Evolutionary conservation across 352 stramenopile species (phyloP).

Genomic region (Phytophthora aleatoria): DNA sequence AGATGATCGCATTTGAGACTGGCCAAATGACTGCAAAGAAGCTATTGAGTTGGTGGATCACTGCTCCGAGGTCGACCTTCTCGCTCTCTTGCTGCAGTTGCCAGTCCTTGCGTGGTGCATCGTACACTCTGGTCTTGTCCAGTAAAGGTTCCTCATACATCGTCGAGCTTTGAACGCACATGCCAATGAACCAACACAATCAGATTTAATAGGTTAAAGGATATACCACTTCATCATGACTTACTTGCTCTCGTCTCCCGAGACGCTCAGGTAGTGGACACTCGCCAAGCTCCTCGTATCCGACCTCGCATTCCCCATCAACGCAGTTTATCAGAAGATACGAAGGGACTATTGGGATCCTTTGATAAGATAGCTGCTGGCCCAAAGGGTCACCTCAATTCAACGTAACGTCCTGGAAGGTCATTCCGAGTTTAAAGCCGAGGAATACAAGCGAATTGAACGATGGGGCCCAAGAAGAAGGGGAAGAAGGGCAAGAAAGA

Average conservation of each 20-base stretch:
- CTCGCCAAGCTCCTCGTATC: constrained; percentile 36
- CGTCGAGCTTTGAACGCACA: constrained; percentile 19
- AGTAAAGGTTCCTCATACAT: constrained; percentile 69
- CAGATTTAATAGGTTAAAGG: neutral
- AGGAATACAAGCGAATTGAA: neutral
- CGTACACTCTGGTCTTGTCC: constrained; percentile 19
- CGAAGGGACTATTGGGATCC: constrained; percentile 21
- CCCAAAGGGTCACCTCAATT: constrained; percentile 10
- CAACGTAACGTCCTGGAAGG: constrained; percentile 18
- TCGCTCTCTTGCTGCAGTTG: constrained; percentile 31
- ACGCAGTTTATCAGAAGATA: neutral
- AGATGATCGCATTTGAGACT: constrained; percentile 73
- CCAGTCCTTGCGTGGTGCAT: constrained; percentile 13
- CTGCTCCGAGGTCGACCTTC: constrained; percentile 28
- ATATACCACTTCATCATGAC: neutral
- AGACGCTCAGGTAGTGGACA: constrained; percentile 32
- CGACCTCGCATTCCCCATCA: constrained; percentile 53
- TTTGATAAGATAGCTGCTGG: constrained; percentile 6
- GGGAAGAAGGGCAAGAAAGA: constrained; percentile 76
- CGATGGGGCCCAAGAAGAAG: constrained; percentile 82
- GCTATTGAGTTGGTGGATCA: constrained; percentile 74
- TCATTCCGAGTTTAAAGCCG: neutral
- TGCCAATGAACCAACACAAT: neutral
- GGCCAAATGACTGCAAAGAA: constrained; percentile 80
- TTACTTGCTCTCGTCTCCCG: constrained; percentile 34